Base-by-base conservation (phyloP, 345 rosid species). In the Arabidopsis suecica region DNA sequence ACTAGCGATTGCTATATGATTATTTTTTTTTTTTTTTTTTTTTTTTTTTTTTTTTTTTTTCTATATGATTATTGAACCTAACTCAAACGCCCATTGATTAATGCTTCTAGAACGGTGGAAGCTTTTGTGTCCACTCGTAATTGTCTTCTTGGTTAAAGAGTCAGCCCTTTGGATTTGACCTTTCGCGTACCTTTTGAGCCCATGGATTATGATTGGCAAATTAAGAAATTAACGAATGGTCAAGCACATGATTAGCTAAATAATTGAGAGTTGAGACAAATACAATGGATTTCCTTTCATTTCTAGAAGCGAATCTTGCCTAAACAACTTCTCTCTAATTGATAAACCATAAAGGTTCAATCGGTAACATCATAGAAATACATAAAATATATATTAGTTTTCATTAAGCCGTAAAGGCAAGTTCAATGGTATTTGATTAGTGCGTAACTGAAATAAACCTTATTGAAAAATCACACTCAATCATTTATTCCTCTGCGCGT, bases 101-200 rank as follows among this genome's bases (percentile, higher is more conserved):
- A 23, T 34, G 48, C 59, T 71, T 60, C 60, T 72, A 61, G 61
- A 48, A 36, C 9, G 68, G 47, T 58, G 22, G 73, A 42, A 33
- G 7, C 23, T 44, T 41, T 20, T 12, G 20, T 57, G 25, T 44
- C 65, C 57, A 33, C 11, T 59, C 49, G 40, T 48, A 28, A 61
- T 40, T 50, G 42, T 12, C 30, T 61, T 51, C n/a, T 61, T 38
- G 42, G 61, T 61, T 28, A 14, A 72, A 25, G 30, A 50, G 68
- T 40, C 75, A 61, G 22, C 14, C 61, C 6, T 61, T 40, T 14
- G 32, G 25, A 49, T 62, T 62, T 61, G 69, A 62, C 69, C 69
- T 62, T 72, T 71, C 25, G 12, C 1, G 16, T 47, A 59, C 37
- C 22, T 22, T 34, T 34, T 3, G 16, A 45, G 74, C 25, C 56